phyloP scores from a whole-genome alignment of 2,329 filamentous ascomycete genomes.

The Bretziella fagacearum region DNA sequence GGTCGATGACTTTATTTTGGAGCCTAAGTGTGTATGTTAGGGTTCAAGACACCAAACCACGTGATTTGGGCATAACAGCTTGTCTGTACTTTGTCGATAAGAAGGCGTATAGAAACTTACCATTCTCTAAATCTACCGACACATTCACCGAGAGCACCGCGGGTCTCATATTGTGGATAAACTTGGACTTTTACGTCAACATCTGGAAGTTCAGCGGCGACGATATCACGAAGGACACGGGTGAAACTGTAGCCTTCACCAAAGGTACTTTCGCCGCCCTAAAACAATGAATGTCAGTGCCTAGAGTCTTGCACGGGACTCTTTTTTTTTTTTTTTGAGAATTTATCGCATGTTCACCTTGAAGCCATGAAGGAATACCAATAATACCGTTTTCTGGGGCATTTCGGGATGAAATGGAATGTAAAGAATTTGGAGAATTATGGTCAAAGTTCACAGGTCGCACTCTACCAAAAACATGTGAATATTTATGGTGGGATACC shows the following conservation, averaged over 20 bases:
- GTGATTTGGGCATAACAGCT: not conserved
- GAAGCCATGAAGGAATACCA: constrained; percentile 6
- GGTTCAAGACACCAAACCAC: no score
- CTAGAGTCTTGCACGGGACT: not conserved
- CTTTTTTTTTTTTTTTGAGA: not conserved
- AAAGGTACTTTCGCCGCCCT: constrained; percentile 68
- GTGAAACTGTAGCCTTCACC: constrained; percentile 48
- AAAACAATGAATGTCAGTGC: constrained; percentile 1
- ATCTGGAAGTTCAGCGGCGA: constrained; percentile 50
- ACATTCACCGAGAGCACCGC: constrained; percentile 55
- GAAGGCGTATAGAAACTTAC: constrained; percentile 25
- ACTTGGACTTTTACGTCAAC: constrained; percentile 49
- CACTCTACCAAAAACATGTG: no score
- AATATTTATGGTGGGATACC: no score
- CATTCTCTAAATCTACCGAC: constrained; percentile 62
- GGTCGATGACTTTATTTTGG: constrained; percentile 79
- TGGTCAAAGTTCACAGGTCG: no score
- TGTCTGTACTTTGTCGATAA: not conserved
- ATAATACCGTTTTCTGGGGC: not conserved
- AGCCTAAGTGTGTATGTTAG: constrained; percentile 40
- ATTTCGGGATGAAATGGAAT: no score
- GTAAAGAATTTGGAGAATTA: no score
- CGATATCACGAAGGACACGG: constrained; percentile 47
- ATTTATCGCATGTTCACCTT: not conserved
- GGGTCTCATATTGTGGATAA: constrained; percentile 73